Base-by-base conservation (phyloP, 805 yeast genomes). In the Sungouiozyma ichnusensis region DNA sequence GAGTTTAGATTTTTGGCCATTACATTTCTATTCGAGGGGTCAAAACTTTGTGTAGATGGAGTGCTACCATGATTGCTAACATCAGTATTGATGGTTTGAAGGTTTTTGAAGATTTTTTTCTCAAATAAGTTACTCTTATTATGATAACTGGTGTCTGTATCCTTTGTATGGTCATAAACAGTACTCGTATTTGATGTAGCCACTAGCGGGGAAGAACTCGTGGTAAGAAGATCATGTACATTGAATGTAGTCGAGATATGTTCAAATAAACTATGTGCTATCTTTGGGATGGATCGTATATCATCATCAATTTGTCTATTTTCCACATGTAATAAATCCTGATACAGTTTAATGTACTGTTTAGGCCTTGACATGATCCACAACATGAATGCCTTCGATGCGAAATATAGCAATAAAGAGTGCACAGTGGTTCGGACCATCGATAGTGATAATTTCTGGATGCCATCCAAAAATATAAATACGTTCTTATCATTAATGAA, bases 341-440 rank as follows among this genome's bases (percentile, higher is more conserved):
- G 45, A 35, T 34, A 48, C 16, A 47, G 51, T 37, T 54, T 57
- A 16, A 68, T 40, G 44, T 63, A 74, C 40, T 74, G 76, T 6
- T 51, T 38, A 1, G 79, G 72, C 48, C 73, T 64, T 18, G 74
- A 62, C 32, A 66, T 47, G 2, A 72, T 60, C 81, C 81, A 77
- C 17, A 61, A 52, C 41, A 64, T 55, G 5, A 75, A 46, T 4
- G 73, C 55, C 40, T 68, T 66, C 14, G 73, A 51, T 36, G 73
- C 62, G 46, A 65, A 73, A 20, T 66, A 55, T 33, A 72, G 57
- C 2, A 74, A 47, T 16, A 73, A 43, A 40, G 65, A 66, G 43
- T 69, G 68, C 45, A 73, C 74, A 1, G 71, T 58, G 3, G 69
- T 64, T 47, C 67, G 65, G 43, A 64, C 67, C 20, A 71, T 55